phyloP scores from a whole-genome alignment of 2,329 filamentous ascomycete genomes.

The Scedosporium aurantiacum region DNA sequence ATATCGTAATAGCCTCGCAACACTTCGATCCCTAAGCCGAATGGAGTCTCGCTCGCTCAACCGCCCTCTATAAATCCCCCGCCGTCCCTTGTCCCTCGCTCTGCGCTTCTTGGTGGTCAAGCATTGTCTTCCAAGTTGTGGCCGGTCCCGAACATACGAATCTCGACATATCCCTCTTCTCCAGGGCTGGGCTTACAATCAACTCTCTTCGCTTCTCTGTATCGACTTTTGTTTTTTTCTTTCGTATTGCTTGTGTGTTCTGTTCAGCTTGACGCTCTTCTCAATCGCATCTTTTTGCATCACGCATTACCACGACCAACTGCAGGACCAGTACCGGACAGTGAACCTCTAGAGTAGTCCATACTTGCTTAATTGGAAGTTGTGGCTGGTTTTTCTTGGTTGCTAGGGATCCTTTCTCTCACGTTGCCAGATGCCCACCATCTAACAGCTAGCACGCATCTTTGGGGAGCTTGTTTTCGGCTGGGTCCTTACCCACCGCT shows the following conservation, averaged over 20 bases:
- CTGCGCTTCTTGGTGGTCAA: not conserved
- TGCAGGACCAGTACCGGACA: not conserved
- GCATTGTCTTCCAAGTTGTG: not conserved
- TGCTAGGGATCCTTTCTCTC: constrained; percentile 1
- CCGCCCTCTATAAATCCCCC: no score
- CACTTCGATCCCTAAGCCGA: no score
- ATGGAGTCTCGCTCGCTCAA: no score
- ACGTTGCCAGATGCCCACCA: not conserved
- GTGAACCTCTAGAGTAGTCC: not conserved
- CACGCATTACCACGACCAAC: not conserved
- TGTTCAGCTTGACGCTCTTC: not conserved
- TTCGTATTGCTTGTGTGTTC: not conserved
- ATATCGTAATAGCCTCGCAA: no score
- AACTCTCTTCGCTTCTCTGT: constrained; percentile 5
- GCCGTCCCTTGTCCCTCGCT: not conserved
- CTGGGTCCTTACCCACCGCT: no score
- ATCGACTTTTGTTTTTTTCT: not conserved
- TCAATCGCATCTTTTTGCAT: no score
- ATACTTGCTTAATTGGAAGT: not conserved
- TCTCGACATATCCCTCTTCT: constrained; percentile 1
- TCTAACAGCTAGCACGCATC: not conserved
- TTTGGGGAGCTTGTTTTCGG: not conserved
- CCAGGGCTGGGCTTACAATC: constrained; percentile 10
- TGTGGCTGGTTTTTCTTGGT: constrained; percentile 7
- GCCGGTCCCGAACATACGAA: not conserved